Conservation (phyloP, 805 yeast species). For the Metschnikowia lachancei region DNA sequence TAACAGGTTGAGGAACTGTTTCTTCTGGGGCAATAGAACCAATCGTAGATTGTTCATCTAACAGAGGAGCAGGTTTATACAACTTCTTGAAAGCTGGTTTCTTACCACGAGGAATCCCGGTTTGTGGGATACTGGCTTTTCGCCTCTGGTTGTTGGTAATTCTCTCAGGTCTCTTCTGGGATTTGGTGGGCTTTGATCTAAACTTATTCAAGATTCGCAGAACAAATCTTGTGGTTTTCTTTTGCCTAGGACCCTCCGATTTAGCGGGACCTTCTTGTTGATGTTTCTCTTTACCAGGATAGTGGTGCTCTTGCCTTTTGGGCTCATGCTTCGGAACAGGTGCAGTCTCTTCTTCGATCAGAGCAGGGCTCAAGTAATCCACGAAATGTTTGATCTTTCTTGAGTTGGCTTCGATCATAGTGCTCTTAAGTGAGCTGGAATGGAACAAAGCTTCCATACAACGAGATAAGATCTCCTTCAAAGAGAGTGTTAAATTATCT, state of each 20-base stretch:
- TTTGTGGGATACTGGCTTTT: slow-evolving; percentile 16
- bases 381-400: slow-evolving; percentile 2
- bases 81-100: slow-evolving; percentile 22
- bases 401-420: slow-evolving; percentile 8
- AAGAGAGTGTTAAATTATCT: slow-evolving; percentile 20
- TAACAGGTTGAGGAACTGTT: not conserved
- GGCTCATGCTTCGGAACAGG: not conserved
- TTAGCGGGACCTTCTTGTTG: not conserved
- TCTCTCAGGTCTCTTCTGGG: not conserved
- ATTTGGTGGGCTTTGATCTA: not conserved
- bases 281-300: too few species aligned
- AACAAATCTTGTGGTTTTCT: not conserved
- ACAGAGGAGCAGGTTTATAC: slow-evolving; percentile 27
- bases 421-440: slow-evolving; percentile 24
- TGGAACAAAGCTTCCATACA: slow-evolving; percentile 24
- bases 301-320: not conserved
- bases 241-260: not conserved
- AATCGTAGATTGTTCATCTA: slow-evolving; percentile 14
- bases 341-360: not conserved
- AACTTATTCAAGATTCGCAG: slow-evolving; percentile 1
- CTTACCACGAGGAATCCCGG: slow-evolving; percentile 27
- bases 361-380: not conserved
- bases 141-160: not conserved
- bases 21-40: slow-evolving; percentile 5
- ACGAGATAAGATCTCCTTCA: slow-evolving; percentile 24